Percentiles rank a stretch among this genome's conserved stretches.
Evolutionary conservation across 176 grass and related monocot species (phyloP).

Genomic region (Eragrostis curvula): DNA sequence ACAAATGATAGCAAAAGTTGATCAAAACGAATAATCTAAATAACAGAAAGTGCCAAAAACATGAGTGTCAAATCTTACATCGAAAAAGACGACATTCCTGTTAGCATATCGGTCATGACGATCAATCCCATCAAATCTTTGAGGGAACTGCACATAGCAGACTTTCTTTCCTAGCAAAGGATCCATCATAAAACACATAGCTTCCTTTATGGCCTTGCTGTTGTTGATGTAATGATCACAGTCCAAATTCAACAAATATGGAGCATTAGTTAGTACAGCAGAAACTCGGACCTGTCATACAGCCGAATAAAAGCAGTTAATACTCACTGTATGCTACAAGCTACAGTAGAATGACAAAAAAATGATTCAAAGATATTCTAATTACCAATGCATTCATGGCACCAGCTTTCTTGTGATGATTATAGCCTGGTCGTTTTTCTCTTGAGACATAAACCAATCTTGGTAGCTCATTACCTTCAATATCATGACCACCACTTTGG

Average conservation of each 20-base stretch:
- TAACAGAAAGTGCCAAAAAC: neutral
- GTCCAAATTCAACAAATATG: slow-evolving; percentile 87
- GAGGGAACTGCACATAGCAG: slow-evolving; percentile 93
- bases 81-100: slow-evolving; percentile 85
- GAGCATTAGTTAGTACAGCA: slow-evolving; percentile 69
- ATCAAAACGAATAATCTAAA: neutral
- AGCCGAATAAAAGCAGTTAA: slow-evolving; percentile 14
- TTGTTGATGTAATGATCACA: slow-evolving; percentile 98
- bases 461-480: slow-evolving; percentile 86
- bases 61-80: slow-evolving; percentile 59
- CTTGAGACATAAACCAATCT: slow-evolving; percentile 94
- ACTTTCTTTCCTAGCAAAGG: slow-evolving; percentile 87
- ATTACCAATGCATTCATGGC: slow-evolving; percentile 93
- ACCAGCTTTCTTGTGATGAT: slow-evolving; percentile 95
- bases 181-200: slow-evolving; percentile 99
- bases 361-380: slow-evolving; percentile 13
- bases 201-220: slow-evolving; percentile 81
- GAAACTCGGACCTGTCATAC: slow-evolving; percentile 56
- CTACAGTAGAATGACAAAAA: neutral
- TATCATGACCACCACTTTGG: slow-evolving; percentile 89
- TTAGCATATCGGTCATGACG: slow-evolving; percentile 93
- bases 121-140: slow-evolving; percentile 95
- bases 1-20: slow-evolving; percentile 8
- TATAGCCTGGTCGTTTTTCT: slow-evolving; percentile 91
- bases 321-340: neutral